A percentile compares a stretch with the other conserved stretches of the same genome.
Conservation (phyloP, 768 basidiomycete species). For the Mycena olivaceomarginata region DNA sequence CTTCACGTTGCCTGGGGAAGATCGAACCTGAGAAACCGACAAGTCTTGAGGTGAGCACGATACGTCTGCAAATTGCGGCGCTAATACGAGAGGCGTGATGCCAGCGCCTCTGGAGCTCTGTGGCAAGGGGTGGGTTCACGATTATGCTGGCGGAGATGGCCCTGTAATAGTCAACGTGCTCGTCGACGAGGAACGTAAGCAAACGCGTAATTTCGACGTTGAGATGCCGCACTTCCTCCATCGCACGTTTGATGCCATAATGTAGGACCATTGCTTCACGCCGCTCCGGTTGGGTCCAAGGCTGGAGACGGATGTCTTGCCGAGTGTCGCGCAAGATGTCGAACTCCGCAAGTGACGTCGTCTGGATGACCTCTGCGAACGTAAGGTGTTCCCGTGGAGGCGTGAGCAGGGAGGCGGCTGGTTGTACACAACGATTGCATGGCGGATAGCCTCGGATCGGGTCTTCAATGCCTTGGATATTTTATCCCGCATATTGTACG, state of each 20-base stretch:
- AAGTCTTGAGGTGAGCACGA: background rate
- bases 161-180: background rate
- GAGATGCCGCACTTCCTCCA: no score
- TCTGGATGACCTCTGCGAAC: background rate
- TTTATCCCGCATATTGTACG: conserved; percentile 18
- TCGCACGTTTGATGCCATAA: background rate
- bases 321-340: background rate
- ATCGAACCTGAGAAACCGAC: conserved; percentile 3
- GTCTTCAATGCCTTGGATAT: conserved; percentile 5
- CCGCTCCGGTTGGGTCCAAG: background rate
- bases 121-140: background rate
- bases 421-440: background rate
- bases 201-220: no score
- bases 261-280: conserved; percentile 8
- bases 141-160: background rate
- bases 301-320: background rate
- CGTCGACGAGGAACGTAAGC: background rate
- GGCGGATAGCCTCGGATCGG: conserved; percentile 15
- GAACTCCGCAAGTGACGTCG: background rate
- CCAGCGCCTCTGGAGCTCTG: conserved; percentile 7
- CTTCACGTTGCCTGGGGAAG: conserved; percentile 7
- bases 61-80: conserved; percentile 2
- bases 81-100: background rate
- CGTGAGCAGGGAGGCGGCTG: background rate
- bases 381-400: background rate